Base-by-base conservation (phyloP, 2,329 filamentous ascomycete species). In the Hirsutella minnesotensis region DNA sequence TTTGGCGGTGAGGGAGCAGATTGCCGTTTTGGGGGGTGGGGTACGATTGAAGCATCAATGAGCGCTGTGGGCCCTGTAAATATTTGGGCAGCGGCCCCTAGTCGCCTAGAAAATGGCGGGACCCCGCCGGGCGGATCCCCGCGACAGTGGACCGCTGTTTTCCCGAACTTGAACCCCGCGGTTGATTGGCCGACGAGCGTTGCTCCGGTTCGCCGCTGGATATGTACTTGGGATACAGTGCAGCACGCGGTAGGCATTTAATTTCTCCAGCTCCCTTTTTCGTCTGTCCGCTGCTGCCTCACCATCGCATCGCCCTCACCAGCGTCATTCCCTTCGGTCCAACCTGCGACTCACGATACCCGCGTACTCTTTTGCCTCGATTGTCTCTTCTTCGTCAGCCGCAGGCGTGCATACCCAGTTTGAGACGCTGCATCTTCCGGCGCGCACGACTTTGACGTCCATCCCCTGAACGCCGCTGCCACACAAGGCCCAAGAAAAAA, bases 131-230 rank as follows among this genome's bases (percentile, higher is more conserved):
- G 18, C 29, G 39, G 24, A 27, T 12, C 24, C 24, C 24, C 24
- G 24, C 7, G 34, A n/a, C 15, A 13, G 24, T 16, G 22, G 33
- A 12, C 48, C 49, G 47, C 42, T 46, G 49, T 51, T 52, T 53
- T 49, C 38, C 51, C 48, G 49, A 36, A 13, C 33, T 30, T 34
- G 34, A 41, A 36, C 47, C 38, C 38, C 51, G 52, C 53, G 53
- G 60, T 64, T 65, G 62, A 64, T 64, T 64, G 61, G 62, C 53
- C 59, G 59, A 62, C 60, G 36, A 18, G 39, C 31, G 24, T 27
- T 29, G 31, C 12, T 15, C 31, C 19, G 30, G 16, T 24, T 16
- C 35, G 41, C 36, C 37, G 43, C 27, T 40, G 40, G 27, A 18
- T 5, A 37, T 27, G 24, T 27, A 12, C 24, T 27, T 27, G 24